Evolutionary conservation across 192 early-diverging fungal species (phyloP), one percentile per base, ranked within the genome.

Genomic region (Coemansia sp.): DNA sequence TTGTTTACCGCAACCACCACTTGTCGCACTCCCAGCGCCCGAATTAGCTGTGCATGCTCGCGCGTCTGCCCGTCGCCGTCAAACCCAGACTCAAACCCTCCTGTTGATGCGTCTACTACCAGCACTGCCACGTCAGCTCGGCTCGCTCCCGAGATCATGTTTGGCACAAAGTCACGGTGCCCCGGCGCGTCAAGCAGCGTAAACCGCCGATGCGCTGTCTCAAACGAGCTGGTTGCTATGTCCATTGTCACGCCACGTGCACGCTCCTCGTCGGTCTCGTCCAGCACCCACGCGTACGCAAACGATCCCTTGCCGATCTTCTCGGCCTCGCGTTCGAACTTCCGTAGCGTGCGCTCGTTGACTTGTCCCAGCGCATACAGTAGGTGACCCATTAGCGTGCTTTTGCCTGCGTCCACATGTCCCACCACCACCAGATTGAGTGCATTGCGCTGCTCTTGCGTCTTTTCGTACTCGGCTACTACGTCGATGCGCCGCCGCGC

Each of bases 151-250:
- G 90, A 89, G 64, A 99, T 97, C 96, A 99, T 98, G 70, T 96
- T 95, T n/a, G 97, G 96, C 54, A 99, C 90, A 76, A 99, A 99
- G 78, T 99, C 97, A 20, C 91, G 84, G 67, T 99, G 97, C 3
- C 97, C 97, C 2, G 97, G 97, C 2, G 96, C 93, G 69, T 99
- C 97, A 64, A 99, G 68, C 11, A 99, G 60, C 5, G 94, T 97
- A 62, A 96, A 96, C 28, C 81, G 73, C 19, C 88, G 83, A 28
- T 89, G 65, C 19, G 68, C 59, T 1, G 96, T 99, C 65, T 91
- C 86, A 72, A 99, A 99, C 59, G 88, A 84, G 26, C 84, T 90
- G 50, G 94, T 89, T 20, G 92, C 97, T 59, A 98, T 86, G 64
- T 99, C 96, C 83, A 98, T 99, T 0, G 97, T 99, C 44, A 99